phyloP scores from a whole-genome alignment of 176 grass and related monocot genomes.

The Dendrocalamus sinicus region DNA sequence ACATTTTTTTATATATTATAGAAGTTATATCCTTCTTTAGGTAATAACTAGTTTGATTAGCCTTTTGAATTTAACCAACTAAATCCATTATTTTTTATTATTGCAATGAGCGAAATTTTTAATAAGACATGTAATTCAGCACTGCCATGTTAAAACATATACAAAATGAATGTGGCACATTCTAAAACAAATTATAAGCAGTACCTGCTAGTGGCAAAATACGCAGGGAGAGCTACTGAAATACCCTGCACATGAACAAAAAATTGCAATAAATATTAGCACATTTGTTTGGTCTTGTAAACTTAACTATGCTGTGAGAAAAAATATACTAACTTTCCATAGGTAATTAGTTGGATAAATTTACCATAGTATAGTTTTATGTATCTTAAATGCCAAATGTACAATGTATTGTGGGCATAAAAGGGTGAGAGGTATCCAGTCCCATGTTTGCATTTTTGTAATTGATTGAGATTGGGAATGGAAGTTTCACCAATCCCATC shows the following conservation, averaged over 20 bases:
- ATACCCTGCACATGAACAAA: constrained; percentile 60
- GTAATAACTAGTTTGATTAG: neutral
- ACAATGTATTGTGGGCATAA: neutral
- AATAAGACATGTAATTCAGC: neutral
- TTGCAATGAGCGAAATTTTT: neutral
- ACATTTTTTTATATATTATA: neutral
- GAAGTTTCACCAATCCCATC: neutral
- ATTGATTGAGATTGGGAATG: neutral
- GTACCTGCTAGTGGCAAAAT: constrained; percentile 90
- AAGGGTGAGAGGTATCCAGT: neutral
- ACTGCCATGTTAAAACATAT: constrained; percentile 1
- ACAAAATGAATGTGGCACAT: constrained; percentile 15
- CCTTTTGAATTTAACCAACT: neutral
- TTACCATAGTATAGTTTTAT: constrained; percentile 4
- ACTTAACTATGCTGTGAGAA: neutral
- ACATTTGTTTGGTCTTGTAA: constrained; percentile 17
- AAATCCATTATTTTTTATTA: neutral
- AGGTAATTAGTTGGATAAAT: neutral
- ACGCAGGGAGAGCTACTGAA: constrained; percentile 88
- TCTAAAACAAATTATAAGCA: neutral
- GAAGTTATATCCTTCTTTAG: constrained; percentile 4
- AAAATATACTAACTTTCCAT: neutral
- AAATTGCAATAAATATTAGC: constrained; percentile 37
- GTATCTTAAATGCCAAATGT: constrained; percentile 22
- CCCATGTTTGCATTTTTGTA: constrained; percentile 7